Evolutionary conservation across 1,284 basidiomycete species (phyloP), one percentile per base, ranked within the genome.

Genomic region (Inonotus obliquus): DNA sequence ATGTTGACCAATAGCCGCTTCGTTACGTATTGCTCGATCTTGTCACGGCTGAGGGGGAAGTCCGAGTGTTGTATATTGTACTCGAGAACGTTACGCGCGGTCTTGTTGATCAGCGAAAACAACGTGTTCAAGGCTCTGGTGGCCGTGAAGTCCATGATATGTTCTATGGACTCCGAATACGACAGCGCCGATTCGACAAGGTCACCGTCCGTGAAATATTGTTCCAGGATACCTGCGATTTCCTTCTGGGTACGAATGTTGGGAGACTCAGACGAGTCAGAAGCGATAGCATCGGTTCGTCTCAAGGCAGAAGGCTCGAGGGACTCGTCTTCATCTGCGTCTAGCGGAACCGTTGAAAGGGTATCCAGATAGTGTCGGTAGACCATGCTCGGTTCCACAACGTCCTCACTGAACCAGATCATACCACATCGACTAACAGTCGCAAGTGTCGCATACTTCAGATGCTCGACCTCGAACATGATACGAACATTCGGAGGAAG

Each of bases 341-440:
- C 94, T 67, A 99, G 77, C n/a, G 94, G 85, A 3, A 89, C 79
- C 5, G 85, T 80, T 0, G 87, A 82, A 37, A 98, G 80, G 0
- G 87, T 87, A 54, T 86, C 82, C 52, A 99, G 84, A 71, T 98
- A 96, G 72, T 98, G 86, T 53, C 83, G 84, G 75, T 92, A 98
- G 35, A 98, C 85, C 97, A 99, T 98, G 3, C 82, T 77, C 2
- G 94, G 87, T 65, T 92, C 87, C 35, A 99, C 87, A 54, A 96
- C 89, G 65, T 98, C 95, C 64, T 98, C 94, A 72, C 94, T 98
- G 78, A 99, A 99, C 97, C 97, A 99, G 69, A 99, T 96, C 97
- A 99, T 99, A 74, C 97, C 97, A 73, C 97, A 99, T 61, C 97
- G 96, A 84, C 94, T 97, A 78, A 99, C 98, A 14, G 97, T 99